A percentile compares a stretch with the other conserved stretches of the same genome.
These are phyloP conservation scores for Vicia villosa DNA, from an alignment of 306 rosid genomes.

Conservation along the genomic window DNA sequence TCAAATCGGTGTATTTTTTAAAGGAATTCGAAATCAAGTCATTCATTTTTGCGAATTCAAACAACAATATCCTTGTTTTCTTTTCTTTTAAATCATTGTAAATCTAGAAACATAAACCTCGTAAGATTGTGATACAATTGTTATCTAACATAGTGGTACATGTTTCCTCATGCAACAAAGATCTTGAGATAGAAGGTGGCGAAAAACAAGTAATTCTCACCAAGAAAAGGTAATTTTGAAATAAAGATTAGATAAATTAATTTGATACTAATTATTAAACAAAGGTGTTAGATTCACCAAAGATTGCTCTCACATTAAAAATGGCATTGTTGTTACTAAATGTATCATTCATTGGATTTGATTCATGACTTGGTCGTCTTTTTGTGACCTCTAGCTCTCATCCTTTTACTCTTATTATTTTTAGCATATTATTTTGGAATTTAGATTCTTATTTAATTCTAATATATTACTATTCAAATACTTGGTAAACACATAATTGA, in stretches of 20 bases:
- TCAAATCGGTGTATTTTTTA: slow-evolving; percentile 64
- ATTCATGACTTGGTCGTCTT: slow-evolving; percentile 54
- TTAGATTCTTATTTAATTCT: too few species aligned
- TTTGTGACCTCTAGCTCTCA: slow-evolving; percentile 32
- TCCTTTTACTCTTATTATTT: slow-evolving; percentile 19
- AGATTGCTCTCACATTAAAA: slow-evolving; percentile 29
- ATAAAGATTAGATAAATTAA: slow-evolving; percentile 50
- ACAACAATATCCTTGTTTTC: background rate
- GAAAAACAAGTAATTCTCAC: slow-evolving; percentile 37
- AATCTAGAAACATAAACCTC: slow-evolving; percentile 19
- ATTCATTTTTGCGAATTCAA: slow-evolving; percentile 56
- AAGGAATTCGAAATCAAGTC: slow-evolving; percentile 77
- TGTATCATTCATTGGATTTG: background rate
- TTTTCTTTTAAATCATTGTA: background rate
- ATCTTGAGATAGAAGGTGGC: slow-evolving; percentile 44
- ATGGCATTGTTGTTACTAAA: slow-evolving; percentile 37
- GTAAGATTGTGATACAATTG: slow-evolving; percentile 2
- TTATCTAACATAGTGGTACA: slow-evolving; percentile 2
- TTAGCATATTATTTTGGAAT: background rate
- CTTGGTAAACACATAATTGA: too few species aligned
- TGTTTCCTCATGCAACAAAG: slow-evolving; percentile 16
- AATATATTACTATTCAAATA: too few species aligned
- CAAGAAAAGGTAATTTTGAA: slow-evolving; percentile 42
- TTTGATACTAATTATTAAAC: slow-evolving; percentile 25
- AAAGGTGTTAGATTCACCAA: slow-evolving; percentile 30